Percentiles rank a stretch among this genome's conserved stretches.
phyloP scores from a whole-genome alignment of 139 green algal genomes.

The Zygnema circumcarinatum region DNA sequence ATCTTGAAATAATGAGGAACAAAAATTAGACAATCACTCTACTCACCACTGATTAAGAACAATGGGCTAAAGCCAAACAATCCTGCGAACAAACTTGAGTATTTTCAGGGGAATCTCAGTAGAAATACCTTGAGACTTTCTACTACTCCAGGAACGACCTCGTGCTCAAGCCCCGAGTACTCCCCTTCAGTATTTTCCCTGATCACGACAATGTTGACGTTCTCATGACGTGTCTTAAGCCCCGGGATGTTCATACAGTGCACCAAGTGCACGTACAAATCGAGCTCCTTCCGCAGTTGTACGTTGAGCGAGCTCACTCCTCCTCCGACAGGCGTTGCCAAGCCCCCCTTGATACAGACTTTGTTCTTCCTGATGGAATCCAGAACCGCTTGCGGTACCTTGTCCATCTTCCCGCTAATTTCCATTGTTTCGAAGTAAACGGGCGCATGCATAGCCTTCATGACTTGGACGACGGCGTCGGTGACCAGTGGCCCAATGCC shows the following conservation, averaged over 20 bases:
- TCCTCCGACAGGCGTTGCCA: conserved; percentile 49
- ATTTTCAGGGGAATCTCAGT: too few relatives aligned
- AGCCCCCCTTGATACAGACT: conserved; percentile 53
- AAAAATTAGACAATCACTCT: too few relatives aligned
- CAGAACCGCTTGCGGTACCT: conserved; percentile 68
- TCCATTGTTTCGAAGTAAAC: conserved; percentile 61
- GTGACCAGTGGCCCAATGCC: conserved; percentile 67
- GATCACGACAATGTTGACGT: conserved; percentile 63
- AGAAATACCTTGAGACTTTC: conserved; percentile 60
- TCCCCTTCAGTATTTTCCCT: conserved; percentile 66
- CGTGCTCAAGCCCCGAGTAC: conserved; percentile 63
- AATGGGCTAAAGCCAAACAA: too few relatives aligned
- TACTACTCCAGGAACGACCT: conserved; percentile 62
- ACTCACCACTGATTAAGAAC: too few relatives aligned
- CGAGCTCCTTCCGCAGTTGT: conserved; percentile 63
- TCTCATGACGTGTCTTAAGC: conserved; percentile 59
- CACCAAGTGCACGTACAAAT: conserved; percentile 61
- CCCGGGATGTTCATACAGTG: conserved; percentile 64
- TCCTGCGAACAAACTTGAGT: too few relatives aligned
- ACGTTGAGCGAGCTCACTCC: conserved; percentile 60
- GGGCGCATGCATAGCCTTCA: conserved; percentile 60
- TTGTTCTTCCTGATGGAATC: conserved; percentile 60
- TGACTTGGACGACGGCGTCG: conserved; percentile 56
- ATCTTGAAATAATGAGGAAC: too few relatives aligned
- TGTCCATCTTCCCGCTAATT: conserved; percentile 20